Evolutionary conservation across 352 stramenopile species (phyloP).

Genomic region (Phytophthora foliorum): DNA sequence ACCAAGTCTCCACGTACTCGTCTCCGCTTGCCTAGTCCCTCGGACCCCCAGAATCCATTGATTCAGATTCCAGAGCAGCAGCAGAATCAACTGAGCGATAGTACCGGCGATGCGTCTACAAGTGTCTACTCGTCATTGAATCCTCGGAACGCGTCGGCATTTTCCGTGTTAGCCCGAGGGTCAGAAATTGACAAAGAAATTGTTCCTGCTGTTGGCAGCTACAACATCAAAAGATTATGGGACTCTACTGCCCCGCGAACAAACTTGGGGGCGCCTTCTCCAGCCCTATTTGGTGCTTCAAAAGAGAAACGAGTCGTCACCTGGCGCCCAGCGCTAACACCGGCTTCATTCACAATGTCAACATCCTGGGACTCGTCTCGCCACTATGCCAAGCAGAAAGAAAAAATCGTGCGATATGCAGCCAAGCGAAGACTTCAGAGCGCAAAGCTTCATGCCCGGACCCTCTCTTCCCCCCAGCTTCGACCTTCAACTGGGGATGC

Average conservation of each 20-base stretch:
- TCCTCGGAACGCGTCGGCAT: conserved; percentile 17
- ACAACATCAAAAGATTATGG: conserved; percentile 63
- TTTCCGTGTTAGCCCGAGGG: conserved; percentile 26
- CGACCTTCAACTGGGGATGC: conserved; percentile 10
- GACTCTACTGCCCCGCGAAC: conserved; percentile 30
- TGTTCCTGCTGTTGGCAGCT: conserved; percentile 40
- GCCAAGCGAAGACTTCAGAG: conserved; percentile 32
- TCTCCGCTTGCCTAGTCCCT: conserved; percentile 20
- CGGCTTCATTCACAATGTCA: conserved; percentile 44
- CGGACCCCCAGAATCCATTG: conserved; percentile 2
- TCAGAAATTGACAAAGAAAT: conserved; percentile 1
- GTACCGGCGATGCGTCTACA: background rate
- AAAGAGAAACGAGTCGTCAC: conserved; percentile 53
- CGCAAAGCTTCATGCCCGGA: conserved; percentile 19
- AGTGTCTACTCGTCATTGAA: conserved; percentile 33
- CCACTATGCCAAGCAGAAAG: conserved; percentile 69
- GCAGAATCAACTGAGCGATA: conserved; percentile 9
- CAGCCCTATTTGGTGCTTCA: conserved; percentile 57
- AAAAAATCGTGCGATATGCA: conserved; percentile 38
- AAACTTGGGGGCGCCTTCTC: conserved; percentile 32
- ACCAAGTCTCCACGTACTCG: conserved; percentile 24
- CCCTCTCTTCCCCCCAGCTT: conserved; percentile 28
- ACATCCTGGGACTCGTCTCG: conserved; percentile 65
- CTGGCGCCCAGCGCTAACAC: conserved; percentile 55
- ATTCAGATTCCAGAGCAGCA: conserved; percentile 15